Base-by-base conservation (phyloP, 177 flowering plant species). In the Vitis hybrid region DNA sequence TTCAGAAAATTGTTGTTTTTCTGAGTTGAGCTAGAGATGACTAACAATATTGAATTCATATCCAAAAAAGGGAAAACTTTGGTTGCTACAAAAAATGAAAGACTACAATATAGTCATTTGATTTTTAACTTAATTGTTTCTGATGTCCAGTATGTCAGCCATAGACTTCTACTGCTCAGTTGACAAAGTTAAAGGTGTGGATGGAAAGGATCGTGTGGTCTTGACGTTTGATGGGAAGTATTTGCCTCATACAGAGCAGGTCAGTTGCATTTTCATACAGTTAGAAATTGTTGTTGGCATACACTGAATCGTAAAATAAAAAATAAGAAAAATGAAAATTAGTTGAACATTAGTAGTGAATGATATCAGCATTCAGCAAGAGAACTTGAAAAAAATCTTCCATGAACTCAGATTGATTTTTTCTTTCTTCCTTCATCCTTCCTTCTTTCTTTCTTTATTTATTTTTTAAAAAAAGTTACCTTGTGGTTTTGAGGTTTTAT, bases 141-240 rank as follows among this genome's bases (percentile, higher is more conserved):
- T 58, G 38, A n/a, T 75, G 67, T 54, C 51, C 64, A 95, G 99
- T 24, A 94, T 94, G 99, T 95, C 99, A 68, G 97, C 97, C 10
- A 92, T 95, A 81, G 99, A 95, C 83, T 95, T 95, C 86, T 94
- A 82, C 80, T 94, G 99, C 85, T 94, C 98, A 2, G 97, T 95
- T 66, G 97, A 95, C 83, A 92, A 94, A 83, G 83, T 89, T 51
- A 83, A 90, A 80, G 97, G 92, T 17, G 82, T 80, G 52, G 97
- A 95, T 79, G 99, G 98, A 49, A 94, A 90, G 80, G 94, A 90
- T 68, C 92, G 98, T 58, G 99, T 91, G 14, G 94, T 92, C 33
- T 52, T 95, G 65, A 94, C 97, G 5, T 86, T 94, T 70, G 97
- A 95, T 73, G 99, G 98, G 65, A 95, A 95, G 82, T 95, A 84